phyloP scores from a whole-genome alignment of 495 filamentous ascomycete species.

The Cenococcum geophilum region DNA sequence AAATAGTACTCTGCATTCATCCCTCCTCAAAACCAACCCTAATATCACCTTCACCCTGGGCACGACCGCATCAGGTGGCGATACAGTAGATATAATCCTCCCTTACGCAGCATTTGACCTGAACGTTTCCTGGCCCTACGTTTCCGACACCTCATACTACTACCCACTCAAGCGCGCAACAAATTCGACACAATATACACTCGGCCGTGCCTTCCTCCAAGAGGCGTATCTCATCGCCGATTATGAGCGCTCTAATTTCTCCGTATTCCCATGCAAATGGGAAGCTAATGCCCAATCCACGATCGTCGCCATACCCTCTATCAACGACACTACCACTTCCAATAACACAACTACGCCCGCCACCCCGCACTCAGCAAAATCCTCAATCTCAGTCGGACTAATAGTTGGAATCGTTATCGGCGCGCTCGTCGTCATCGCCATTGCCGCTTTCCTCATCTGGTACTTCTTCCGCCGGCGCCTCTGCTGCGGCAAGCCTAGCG shows the following conservation, averaged over 20 bases:
- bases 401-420: not conserved
- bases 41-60: constrained; percentile 47
- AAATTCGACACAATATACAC: constrained; percentile 49
- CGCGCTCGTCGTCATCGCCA: not conserved
- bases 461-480: constrained; percentile 6
- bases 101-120: constrained; percentile 52
- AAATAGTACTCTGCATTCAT: constrained; percentile 39
- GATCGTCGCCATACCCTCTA: constrained; percentile 45
- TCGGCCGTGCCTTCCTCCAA: constrained; percentile 53
- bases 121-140: constrained; percentile 31
- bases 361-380: constrained; percentile 1
- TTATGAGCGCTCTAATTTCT: constrained; percentile 44
- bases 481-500: not conserved
- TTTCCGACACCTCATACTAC: constrained; percentile 43
- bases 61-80: constrained; percentile 37
- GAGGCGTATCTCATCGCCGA: constrained; percentile 49
- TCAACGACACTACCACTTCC: constrained; percentile 18
- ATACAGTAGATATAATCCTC: constrained; percentile 44
- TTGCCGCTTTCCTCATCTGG: not conserved
- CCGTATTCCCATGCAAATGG: constrained; percentile 52
- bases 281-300: constrained; percentile 50
- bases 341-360: constrained; percentile 44
- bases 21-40: constrained; percentile 43
- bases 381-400: constrained; percentile 5
- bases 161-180: constrained; percentile 49